Percentiles rank a stretch among this genome's conserved stretches.
Conservation (phyloP, 2,329 filamentous ascomycete genomes). For the Pleurostoma richardsiae region DNA sequence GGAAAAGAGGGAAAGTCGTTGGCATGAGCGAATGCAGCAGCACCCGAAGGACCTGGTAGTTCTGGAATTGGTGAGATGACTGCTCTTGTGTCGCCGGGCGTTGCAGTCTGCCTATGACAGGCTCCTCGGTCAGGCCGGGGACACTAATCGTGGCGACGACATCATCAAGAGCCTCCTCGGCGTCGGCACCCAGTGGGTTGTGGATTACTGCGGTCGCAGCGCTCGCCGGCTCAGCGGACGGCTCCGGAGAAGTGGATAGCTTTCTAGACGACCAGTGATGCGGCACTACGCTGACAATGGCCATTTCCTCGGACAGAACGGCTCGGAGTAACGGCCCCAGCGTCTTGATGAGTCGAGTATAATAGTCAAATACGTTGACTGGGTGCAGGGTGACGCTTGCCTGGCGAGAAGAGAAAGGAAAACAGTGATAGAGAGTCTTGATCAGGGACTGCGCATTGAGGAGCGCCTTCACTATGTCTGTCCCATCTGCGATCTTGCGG, state of each 20-base stretch:
- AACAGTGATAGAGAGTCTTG: constrained; percentile 69
- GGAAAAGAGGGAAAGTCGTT: constrained; percentile 79
- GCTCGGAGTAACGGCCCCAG: constrained; percentile 75
- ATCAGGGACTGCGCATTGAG: constrained; percentile 72
- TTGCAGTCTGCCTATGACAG: constrained; percentile 3
- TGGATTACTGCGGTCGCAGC: not conserved
- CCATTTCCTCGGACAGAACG: constrained; percentile 80
- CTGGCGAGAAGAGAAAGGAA: constrained; percentile 63
- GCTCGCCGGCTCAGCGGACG: constrained; percentile 3
- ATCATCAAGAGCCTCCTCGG: constrained; percentile 7
- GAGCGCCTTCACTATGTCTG: constrained; percentile 71
- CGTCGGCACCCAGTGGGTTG: not conserved
- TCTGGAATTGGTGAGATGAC: constrained; percentile 49
- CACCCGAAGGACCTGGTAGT: constrained; percentile 71
- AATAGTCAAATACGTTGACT: constrained; percentile 82
- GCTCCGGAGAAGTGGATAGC: constrained; percentile 14
- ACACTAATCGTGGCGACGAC: constrained; percentile 1
- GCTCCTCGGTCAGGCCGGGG: not conserved
- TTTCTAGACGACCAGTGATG: constrained; percentile 51
- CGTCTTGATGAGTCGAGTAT: constrained; percentile 65
- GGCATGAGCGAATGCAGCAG: constrained; percentile 75
- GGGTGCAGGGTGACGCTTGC: constrained; percentile 62
- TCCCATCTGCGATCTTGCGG: constrained; percentile 58
- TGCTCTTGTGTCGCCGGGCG: constrained; percentile 14
- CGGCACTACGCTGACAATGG: constrained; percentile 69